Evolutionary conservation across 116 monocot genomes (phyloP).

Genomic region (Papilionanthe hybrid): DNA sequence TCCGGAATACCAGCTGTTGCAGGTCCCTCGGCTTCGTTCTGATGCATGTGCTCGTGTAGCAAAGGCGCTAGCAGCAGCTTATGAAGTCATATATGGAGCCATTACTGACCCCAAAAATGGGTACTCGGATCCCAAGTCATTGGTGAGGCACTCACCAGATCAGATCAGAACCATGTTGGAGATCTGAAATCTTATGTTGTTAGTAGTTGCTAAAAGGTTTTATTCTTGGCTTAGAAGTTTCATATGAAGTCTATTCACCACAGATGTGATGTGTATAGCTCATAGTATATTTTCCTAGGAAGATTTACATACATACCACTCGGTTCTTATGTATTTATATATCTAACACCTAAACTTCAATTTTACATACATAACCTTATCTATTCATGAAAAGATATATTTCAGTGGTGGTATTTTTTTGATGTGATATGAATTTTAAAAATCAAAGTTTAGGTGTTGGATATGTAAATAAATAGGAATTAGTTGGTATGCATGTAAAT

Average conservation of each 20-base stretch:
- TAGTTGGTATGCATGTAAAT: no score
- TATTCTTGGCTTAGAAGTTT: background rate
- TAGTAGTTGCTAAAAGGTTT: background rate
- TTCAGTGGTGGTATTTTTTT: no score
- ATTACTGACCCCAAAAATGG: slow-evolving; percentile 60
- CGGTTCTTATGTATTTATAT: no score
- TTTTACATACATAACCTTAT: no score
- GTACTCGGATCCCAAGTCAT: slow-evolving; percentile 68
- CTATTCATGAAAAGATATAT: no score
- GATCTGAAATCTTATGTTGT: slow-evolving; percentile 31
- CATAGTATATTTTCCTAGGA: background rate
- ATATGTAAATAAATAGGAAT: no score
- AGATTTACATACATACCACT: no score
- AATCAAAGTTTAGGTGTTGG: no score
- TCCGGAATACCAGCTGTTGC: slow-evolving; percentile 87
- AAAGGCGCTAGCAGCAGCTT: slow-evolving; percentile 51
- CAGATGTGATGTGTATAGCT: background rate
- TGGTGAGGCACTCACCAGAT: slow-evolving; percentile 69
- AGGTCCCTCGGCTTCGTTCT: slow-evolving; percentile 66
- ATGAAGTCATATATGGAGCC: slow-evolving; percentile 59
- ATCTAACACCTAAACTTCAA: no score
- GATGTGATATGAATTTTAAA: no score
- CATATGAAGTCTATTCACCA: background rate
- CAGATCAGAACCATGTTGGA: slow-evolving; percentile 81
- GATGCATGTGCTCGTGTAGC: slow-evolving; percentile 50